A percentile compares a stretch with the other conserved stretches of the same genome.
Conservation (phyloP, 2,329 filamentous ascomycete genomes). For the Talaromyces sp. region DNA sequence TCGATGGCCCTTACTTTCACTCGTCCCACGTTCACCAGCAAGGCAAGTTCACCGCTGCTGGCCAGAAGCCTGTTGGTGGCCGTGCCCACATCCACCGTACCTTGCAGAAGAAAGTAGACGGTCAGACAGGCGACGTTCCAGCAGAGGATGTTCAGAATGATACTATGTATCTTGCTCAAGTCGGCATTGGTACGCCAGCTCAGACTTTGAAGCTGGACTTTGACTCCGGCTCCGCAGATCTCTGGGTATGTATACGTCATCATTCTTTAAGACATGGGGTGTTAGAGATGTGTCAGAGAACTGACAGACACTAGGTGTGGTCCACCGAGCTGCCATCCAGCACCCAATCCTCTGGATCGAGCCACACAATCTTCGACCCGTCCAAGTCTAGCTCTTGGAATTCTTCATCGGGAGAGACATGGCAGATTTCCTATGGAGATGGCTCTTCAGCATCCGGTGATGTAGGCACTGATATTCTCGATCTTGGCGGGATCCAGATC, state of each 20-base stretch:
- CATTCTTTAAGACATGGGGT: background rate
- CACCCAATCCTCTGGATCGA: conserved; percentile 30
- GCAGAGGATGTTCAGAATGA: conserved; percentile 67
- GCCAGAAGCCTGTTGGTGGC: conserved; percentile 49
- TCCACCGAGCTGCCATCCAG: conserved; percentile 50
- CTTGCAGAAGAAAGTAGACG: conserved; percentile 51
- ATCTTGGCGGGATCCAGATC: conserved; percentile 60
- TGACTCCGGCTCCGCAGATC: conserved; percentile 67
- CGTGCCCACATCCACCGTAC: conserved; percentile 46
- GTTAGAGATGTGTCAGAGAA: background rate
- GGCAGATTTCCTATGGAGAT: conserved; percentile 68
- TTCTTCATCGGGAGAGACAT: conserved; percentile 48
- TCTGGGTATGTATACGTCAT: conserved; percentile 54
- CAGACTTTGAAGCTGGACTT: conserved; percentile 64
- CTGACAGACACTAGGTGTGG: conserved; percentile 46
- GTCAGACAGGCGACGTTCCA: conserved; percentile 47
- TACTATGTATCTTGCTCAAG: conserved; percentile 60
- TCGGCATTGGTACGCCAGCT: conserved; percentile 62
- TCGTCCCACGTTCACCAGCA: conserved; percentile 49
- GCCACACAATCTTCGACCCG: conserved; percentile 59
- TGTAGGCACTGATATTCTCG: conserved; percentile 62
- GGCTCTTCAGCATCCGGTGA: conserved; percentile 62
- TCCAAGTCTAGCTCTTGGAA: conserved; percentile 61
- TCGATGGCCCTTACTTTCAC: conserved; percentile 60
- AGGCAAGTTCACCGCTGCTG: conserved; percentile 42